Conservation (phyloP, 306 rosid species). For the Sicyos edulis region DNA sequence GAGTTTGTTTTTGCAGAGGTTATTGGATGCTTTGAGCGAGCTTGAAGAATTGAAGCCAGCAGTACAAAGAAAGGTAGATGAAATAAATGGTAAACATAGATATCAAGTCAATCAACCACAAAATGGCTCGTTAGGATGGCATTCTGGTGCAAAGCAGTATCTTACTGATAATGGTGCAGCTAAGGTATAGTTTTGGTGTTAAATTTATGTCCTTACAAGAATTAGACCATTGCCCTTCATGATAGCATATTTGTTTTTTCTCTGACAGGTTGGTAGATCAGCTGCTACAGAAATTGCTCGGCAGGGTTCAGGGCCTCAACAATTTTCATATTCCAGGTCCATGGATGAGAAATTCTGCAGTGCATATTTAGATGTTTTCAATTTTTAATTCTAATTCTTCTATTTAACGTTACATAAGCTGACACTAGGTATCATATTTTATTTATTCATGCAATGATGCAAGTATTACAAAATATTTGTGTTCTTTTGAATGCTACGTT, state of each 20-base stretch:
- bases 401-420: neutral
- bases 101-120: slow-evolving; percentile 39
- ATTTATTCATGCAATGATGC: neutral
- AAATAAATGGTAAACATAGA: slow-evolving; percentile 42
- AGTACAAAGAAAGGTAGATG: slow-evolving; percentile 67
- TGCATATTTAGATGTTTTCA: slow-evolving; percentile 31
- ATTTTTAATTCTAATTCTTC: slow-evolving; percentile 13
- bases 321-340: slow-evolving; percentile 43
- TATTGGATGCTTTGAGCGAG: slow-evolving; percentile 61
- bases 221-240: slow-evolving; percentile 7
- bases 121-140: slow-evolving; percentile 37
- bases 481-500: neutral
- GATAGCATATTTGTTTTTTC: slow-evolving; percentile 19
- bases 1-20: slow-evolving; percentile 35
- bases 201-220: slow-evolving; percentile 3
- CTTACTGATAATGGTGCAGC: slow-evolving; percentile 28
- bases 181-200: slow-evolving; percentile 40
- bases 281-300: slow-evolving; percentile 30
- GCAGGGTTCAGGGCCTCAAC: slow-evolving; percentile 51
- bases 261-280: slow-evolving; percentile 52
- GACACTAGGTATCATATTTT: neutral
- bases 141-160: slow-evolving; percentile 41
- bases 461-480: neutral
- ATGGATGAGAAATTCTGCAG: slow-evolving; percentile 45
- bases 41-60: slow-evolving; percentile 78